phyloP scores from a whole-genome alignment of 495 filamentous ascomycete genomes.

The Aspergillus bertholletiae region DNA sequence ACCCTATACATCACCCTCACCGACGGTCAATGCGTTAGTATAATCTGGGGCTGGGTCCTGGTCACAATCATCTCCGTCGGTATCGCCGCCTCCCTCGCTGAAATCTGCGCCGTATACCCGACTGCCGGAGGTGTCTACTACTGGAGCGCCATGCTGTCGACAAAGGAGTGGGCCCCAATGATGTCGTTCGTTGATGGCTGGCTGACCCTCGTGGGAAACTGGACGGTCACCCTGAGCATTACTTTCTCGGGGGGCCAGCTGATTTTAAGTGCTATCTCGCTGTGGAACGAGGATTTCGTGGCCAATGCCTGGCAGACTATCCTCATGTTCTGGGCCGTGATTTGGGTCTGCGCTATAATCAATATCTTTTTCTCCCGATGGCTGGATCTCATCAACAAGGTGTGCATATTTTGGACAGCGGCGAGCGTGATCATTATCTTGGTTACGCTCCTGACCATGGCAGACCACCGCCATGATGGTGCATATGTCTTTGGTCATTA shows the following conservation, averaged over 20 bases:
- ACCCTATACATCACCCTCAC: conserved; percentile 67
- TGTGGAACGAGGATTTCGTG: conserved; percentile 60
- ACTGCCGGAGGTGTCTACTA: conserved; percentile 69
- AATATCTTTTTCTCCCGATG: conserved; percentile 57
- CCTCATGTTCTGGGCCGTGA: conserved; percentile 63
- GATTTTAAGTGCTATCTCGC: conserved; percentile 56
- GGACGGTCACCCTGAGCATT: conserved; percentile 50
- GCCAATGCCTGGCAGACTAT: conserved; percentile 61
- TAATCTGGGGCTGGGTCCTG: conserved; percentile 69
- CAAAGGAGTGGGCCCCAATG: conserved; percentile 55
- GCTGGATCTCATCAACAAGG: conserved; percentile 63
- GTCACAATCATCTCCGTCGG: conserved; percentile 68
- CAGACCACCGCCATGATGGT: conserved; percentile 44
- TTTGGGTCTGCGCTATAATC: conserved; percentile 51
- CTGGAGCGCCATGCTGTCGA: conserved; percentile 65
- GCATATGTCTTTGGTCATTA: conserved; percentile 62
- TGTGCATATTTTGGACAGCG: conserved; percentile 65
- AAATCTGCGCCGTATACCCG: conserved; percentile 72
- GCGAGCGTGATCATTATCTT: conserved; percentile 59
- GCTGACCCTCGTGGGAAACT: conserved; percentile 72
- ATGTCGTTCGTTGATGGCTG: conserved; percentile 71
- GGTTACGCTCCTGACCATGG: conserved; percentile 56
- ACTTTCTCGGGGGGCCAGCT: conserved; percentile 54
- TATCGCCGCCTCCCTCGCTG: conserved; percentile 70
- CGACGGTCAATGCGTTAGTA: conserved; percentile 60